Base-by-base conservation (phyloP, 2,329 filamentous ascomycete genomes). In the Hawksworthiomyces lignivorus region DNA sequence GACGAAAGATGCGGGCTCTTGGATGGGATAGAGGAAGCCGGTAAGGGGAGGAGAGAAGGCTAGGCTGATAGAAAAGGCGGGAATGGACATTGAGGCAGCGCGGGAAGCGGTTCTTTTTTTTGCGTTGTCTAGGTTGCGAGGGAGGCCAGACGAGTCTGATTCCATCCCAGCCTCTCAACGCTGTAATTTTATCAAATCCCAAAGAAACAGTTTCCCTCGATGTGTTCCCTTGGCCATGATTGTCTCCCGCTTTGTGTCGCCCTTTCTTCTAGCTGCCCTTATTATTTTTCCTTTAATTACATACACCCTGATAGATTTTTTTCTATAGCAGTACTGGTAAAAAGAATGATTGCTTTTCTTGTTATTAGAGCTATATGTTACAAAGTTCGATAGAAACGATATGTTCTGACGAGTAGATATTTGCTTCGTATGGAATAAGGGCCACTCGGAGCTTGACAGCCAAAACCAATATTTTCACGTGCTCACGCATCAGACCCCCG, bases 121-220 rank as follows among this genome's bases (percentile, higher is more conserved):
- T n/a, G 30, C 24, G 27, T 36, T 20, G 31, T 33, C 26, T 37
- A 20, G n/a, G n/a, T n/a, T n/a, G n/a, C n/a, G n/a, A n/a, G n/a
- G n/a, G n/a, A n/a, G n/a, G n/a, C n/a, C n/a, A n/a, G n/a, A n/a
- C n/a, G n/a, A n/a, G n/a, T n/a, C n/a, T n/a, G n/a, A n/a, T n/a
- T n/a, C n/a, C n/a, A n/a, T n/a, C n/a, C n/a, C n/a, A n/a, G n/a
- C 12, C 24, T 34, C 29, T 36, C 20, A 63, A 70, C 72, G 71
- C 68, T 77, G 73, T 77, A 77, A 75, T 75, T 72, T 76, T 74
- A 43, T 40, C 73, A 63, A 51, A 50, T 70, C 65, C 64, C 69
- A 70, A 63, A 24, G 20, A 43, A 70, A 71, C 72, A 73, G 71
- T 50, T 52, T 73, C 69, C 67, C 65, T 58, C 20, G 6, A 12